Conservation (phyloP, 805 yeast genomes). For the Candida awuae region DNA sequence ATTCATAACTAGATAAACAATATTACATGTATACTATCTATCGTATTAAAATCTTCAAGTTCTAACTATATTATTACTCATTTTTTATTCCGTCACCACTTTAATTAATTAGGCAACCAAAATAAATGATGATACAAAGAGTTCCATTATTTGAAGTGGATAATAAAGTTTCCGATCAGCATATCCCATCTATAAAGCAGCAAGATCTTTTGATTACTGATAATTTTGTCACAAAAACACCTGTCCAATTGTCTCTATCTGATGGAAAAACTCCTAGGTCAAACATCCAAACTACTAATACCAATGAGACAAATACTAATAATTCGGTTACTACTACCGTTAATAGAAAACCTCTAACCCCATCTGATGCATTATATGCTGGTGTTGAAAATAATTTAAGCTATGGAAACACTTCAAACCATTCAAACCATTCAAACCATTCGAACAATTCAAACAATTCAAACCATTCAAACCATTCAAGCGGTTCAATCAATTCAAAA, state of each 20-base stretch:
- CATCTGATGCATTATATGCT: conserved; percentile 2
- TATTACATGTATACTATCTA: no score
- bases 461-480: neutral
- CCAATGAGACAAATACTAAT: neutral
- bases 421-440: neutral
- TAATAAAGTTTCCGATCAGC: neutral
- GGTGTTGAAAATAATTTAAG: neutral
- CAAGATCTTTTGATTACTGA: neutral
- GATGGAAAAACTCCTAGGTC: neutral
- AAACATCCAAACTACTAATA: neutral
- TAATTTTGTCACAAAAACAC: neutral
- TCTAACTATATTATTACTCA: no score
- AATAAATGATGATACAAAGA: neutral
- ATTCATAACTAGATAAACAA: no score
- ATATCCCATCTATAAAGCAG: neutral
- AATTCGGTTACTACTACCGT: neutral
- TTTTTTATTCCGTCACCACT: no score
- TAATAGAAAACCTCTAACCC: conserved; percentile 1
- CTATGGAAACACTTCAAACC: neutral
- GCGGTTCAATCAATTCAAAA: neutral
- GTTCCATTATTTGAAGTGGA: neutral
- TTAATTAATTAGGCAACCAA: no score
- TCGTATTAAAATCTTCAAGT: no score
- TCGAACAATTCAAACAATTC: neutral
- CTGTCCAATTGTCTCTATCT: neutral